These are phyloP conservation scores for Rhynchosporium agropyri DNA, from an alignment of 2,329 filamentous ascomycete genomes.

Conservation along the genomic window DNA sequence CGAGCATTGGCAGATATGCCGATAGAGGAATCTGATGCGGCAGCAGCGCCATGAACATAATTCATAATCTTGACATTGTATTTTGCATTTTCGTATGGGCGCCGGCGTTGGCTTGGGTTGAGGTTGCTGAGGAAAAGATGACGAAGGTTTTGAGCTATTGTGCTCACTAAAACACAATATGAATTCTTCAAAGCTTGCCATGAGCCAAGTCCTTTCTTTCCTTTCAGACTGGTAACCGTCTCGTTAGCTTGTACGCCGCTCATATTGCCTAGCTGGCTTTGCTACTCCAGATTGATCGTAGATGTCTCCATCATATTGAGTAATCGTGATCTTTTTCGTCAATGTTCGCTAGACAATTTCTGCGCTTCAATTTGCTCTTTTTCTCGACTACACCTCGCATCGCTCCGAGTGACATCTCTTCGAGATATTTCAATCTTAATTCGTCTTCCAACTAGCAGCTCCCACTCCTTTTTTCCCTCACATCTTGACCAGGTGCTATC, in stretches of 20 bases:
- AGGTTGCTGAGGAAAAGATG: slow-evolving; percentile 3
- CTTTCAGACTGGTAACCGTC: slow-evolving; percentile 5
- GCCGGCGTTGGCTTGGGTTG: slow-evolving; percentile 22
- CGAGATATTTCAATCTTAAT: slow-evolving; percentile 5
- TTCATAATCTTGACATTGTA: slow-evolving; percentile 4
- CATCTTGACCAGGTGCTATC: background rate
- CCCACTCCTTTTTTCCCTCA: background rate
- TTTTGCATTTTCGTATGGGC: slow-evolving; percentile 28
- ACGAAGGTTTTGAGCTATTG: slow-evolving; percentile 8
- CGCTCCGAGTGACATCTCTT: slow-evolving; percentile 8
- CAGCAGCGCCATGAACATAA: slow-evolving; percentile 30
- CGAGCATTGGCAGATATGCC: slow-evolving; percentile 35
- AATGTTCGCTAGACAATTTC: background rate
- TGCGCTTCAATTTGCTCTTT: slow-evolving; percentile 10
- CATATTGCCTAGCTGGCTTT: background rate
- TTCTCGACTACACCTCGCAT: slow-evolving; percentile 3
- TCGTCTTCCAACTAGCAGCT: slow-evolving; percentile 5
- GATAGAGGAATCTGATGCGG: slow-evolving; percentile 38
- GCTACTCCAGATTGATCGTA: slow-evolving; percentile 14
- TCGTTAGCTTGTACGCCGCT: background rate
- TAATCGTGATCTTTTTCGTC: background rate
- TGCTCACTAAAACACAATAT: slow-evolving; percentile 12
- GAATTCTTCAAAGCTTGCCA: slow-evolving; percentile 5
- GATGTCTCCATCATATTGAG: background rate
- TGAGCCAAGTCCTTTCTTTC: background rate